Percentiles rank a stretch among this genome's conserved stretches.
These are phyloP conservation scores for Globisporangium nodosum DNA, from an alignment of 352 stramenopile genomes.

Conservation along the genomic window DNA sequence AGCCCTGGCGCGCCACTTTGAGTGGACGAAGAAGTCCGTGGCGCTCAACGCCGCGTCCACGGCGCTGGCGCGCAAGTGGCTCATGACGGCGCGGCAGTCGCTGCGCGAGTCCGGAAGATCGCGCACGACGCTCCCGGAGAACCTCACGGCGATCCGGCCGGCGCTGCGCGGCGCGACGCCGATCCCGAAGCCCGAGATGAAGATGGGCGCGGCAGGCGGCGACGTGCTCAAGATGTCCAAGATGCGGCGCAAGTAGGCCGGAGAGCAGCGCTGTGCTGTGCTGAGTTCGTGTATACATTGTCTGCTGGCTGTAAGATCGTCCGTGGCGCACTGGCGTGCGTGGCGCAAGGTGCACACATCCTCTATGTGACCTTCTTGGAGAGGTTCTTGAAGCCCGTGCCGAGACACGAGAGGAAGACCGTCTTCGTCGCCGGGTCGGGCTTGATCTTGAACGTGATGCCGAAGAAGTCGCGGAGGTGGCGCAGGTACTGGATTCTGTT, in stretches of 20 bases:
- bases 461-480: slow-evolving; percentile 91
- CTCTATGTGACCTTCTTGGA: slow-evolving; percentile 92
- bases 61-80: slow-evolving; percentile 78
- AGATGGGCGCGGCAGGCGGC: slow-evolving; percentile 69
- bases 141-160: slow-evolving; percentile 48
- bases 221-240: slow-evolving; percentile 47
- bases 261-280: not conserved
- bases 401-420: slow-evolving; percentile 92
- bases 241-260: slow-evolving; percentile 58
- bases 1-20: slow-evolving; percentile 47
- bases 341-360: not conserved
- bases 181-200: slow-evolving; percentile 61
- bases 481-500: slow-evolving; percentile 84
- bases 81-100: slow-evolving; percentile 56
- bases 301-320: not conserved
- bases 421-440: slow-evolving; percentile 83
- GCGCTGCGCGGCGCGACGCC: slow-evolving; percentile 40
- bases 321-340: not conserved
- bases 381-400: slow-evolving; percentile 94
- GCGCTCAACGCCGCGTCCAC: slow-evolving; percentile 70
- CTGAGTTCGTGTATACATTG: not conserved
- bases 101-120: slow-evolving; percentile 43
- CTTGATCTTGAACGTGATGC: slow-evolving; percentile 93
- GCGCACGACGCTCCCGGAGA: slow-evolving; percentile 33
- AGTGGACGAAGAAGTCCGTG: slow-evolving; percentile 78